Conservation (phyloP, 2,329 filamentous ascomycete genomes). For the Orbilia blumenaviensis region DNA sequence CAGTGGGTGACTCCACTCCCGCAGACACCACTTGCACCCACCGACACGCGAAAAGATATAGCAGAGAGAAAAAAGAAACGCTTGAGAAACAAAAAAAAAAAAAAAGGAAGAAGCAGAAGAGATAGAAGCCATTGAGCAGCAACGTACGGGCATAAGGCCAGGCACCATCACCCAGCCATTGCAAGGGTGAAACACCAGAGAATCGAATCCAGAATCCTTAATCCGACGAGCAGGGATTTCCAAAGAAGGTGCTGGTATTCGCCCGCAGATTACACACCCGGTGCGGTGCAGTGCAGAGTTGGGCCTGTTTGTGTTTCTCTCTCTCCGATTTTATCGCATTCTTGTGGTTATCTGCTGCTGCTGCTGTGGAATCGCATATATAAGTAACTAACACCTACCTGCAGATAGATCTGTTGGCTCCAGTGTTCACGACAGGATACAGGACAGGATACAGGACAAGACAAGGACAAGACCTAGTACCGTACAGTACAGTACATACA, state of each 20-base stretch:
- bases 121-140: background rate
- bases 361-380: too few species aligned
- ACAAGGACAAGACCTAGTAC: too few species aligned
- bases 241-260: slow-evolving; percentile 16
- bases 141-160: background rate
- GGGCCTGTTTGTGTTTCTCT: too few species aligned
- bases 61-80: background rate
- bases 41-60: too few species aligned
- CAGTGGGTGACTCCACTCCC: slow-evolving; percentile 13
- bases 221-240: background rate
- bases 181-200: slow-evolving; percentile 13
- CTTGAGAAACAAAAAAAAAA: slow-evolving; percentile 7
- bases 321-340: too few species aligned
- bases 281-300: too few species aligned
- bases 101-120: background rate
- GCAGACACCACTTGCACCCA: slow-evolving; percentile 28
- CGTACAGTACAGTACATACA: too few species aligned
- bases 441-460: too few species aligned
- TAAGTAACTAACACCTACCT: too few species aligned
- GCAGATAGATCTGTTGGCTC: too few species aligned
- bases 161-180: background rate
- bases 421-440: too few species aligned
- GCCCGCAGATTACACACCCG: background rate
- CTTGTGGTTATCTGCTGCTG: too few species aligned
- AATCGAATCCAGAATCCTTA: background rate